Base-by-base conservation (phyloP, 768 basidiomycete species). In the Boletus coccyginus region DNA sequence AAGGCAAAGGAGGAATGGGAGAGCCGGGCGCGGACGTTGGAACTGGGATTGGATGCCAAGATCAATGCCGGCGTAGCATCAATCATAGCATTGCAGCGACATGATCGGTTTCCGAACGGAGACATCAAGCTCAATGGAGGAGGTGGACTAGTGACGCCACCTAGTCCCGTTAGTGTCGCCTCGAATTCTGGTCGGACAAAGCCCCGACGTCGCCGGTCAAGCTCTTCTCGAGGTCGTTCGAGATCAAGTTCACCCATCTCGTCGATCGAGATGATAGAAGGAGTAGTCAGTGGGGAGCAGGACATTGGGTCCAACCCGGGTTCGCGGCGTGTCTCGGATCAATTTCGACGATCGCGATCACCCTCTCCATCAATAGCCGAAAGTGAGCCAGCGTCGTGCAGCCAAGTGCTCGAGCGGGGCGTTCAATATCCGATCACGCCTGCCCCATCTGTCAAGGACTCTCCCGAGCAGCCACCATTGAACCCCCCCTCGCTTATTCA, bases 1-100 rank as follows among this genome's bases (percentile, higher is more conserved):
- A 75, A 79, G 19, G 92, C 91, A 13, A 78, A 87, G 46, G 85
- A 90, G 41, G 91, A 94, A 62, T 95, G 90, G 87, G 94, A 95
- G 71, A 72, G 56, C 7, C 79, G 83, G 52, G 74, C 81, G 50
- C 75, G 78, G 13, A 69, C 70, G 10, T 73, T 86, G n/a, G 84
- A 87, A 61, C 71, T 75, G 14, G 78, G 81, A 5, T 59, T 87
- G n/a, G 80, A 79, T 40, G 75, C 72, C 57, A 72, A 79, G 44
- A 75, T 75, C 4, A 68, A 65, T 63, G 59, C 66, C 0, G 70
- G 55, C 41, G 57, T 79, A 11, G 71, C 59, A 36, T 75, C 52
- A 33, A 55, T 69, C 35, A 65, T 52, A 8, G 60, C 66, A 6
- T 66, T 71, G 53, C 74, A 76, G 60, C 74, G 78, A 58, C 71